These are phyloP conservation scores for Tolypocladium tundrense DNA, from an alignment of 2,329 filamentous ascomycete species.

Conservation along the genomic window DNA sequence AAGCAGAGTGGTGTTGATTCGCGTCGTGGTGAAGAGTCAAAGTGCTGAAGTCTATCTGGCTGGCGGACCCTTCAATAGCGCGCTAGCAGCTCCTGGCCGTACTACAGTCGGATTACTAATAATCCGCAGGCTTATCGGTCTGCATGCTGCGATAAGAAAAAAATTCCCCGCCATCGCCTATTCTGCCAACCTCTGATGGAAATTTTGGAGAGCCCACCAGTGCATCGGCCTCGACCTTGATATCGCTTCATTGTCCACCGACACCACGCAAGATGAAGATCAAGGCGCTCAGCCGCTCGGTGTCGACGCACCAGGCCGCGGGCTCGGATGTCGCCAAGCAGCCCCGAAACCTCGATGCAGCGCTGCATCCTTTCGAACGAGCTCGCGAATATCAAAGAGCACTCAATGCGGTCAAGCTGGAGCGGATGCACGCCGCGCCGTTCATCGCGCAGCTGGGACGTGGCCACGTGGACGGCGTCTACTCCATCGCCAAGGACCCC, in stretches of 20 bases:
- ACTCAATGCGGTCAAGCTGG: conserved; percentile 75
- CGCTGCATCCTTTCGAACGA: conserved; percentile 82
- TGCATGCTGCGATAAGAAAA: conserved; percentile 18
- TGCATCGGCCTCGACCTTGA: background rate
- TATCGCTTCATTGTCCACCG: background rate
- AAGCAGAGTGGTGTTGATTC: background rate
- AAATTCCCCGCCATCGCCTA: conserved; percentile 16
- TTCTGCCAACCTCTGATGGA: background rate
- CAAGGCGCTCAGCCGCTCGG: conserved; percentile 56
- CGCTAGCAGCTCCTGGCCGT: background rate
- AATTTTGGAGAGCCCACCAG: background rate
- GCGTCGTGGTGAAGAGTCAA: background rate
- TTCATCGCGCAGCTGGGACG: conserved; percentile 80
- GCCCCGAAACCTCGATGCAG: conserved; percentile 68
- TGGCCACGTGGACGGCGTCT: conserved; percentile 83
- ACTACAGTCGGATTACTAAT: conserved; percentile 14
- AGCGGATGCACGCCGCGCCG: conserved; percentile 70
- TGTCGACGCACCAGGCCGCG: conserved; percentile 53
- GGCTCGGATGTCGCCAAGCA: conserved; percentile 56
- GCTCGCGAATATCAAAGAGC: conserved; percentile 60
- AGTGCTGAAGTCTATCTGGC: background rate
- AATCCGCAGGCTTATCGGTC: conserved; percentile 19
- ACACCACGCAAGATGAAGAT: conserved; percentile 36
- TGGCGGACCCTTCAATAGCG: background rate
- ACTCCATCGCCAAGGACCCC: conserved; percentile 71